Conservation (phyloP, 768 basidiomycete genomes). For the Candolleomyces eurysporus region DNA sequence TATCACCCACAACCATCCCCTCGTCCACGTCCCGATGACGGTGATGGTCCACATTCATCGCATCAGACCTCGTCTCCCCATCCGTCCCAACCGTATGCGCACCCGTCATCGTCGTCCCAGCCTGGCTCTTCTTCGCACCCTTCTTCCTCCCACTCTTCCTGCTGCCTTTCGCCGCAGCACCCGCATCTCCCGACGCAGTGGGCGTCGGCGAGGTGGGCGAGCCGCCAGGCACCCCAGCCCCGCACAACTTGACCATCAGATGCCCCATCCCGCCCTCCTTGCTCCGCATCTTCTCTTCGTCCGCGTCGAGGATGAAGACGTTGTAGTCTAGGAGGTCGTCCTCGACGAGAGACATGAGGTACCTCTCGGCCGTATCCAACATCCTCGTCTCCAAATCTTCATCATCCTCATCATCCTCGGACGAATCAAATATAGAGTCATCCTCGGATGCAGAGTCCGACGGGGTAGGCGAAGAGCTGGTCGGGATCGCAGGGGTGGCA, state of each 20-base stretch:
- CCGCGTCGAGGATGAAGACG: conserved; percentile 72
- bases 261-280: conserved; percentile 35
- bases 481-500: not conserved
- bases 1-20: conserved; percentile 16
- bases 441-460: not conserved
- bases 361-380: conserved; percentile 9
- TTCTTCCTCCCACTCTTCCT: not conserved
- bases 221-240: conserved; percentile 33
- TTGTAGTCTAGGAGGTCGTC: conserved; percentile 56
- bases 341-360: conserved; percentile 3
- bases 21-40: not conserved
- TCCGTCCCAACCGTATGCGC: conserved; percentile 43
- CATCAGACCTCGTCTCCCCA: conserved; percentile 32
- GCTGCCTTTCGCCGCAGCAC: no score
- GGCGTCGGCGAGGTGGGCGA: not conserved
- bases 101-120: conserved; percentile 10
- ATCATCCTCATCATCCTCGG: conserved; percentile 13
- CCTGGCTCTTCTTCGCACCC: no score
- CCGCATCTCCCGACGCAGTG: no score
- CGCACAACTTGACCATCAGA: conserved; percentile 51
- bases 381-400: conserved; percentile 9
- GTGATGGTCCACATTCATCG: conserved; percentile 17
- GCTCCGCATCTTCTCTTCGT: conserved; percentile 40
- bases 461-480: not conserved
- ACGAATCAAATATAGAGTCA: conserved; percentile 1